Evolutionary conservation across 2,329 filamentous ascomycete species (phyloP).

Genomic region (Cordyceps cateniannulata): DNA sequence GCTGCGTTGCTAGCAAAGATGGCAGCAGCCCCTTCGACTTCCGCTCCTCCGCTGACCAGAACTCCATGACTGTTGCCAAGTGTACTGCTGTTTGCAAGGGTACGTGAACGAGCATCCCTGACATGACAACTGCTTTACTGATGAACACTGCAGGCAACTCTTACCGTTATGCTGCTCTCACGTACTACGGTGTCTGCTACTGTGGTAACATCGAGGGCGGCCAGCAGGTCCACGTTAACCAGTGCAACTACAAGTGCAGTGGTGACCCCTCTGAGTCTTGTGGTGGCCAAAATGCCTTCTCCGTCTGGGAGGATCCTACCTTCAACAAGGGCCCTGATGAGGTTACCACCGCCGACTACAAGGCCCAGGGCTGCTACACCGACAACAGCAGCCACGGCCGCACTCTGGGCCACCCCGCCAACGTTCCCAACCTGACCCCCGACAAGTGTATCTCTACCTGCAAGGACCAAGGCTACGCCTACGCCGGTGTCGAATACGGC

Average conservation of each 20-base stretch:
- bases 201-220: conserved; percentile 44
- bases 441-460: conserved; percentile 38
- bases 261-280: conserved; percentile 39
- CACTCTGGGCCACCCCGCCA: conserved; percentile 38
- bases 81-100: conserved; percentile 45
- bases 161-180: conserved; percentile 44
- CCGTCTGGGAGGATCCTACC: conserved; percentile 42
- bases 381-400: conserved; percentile 36
- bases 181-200: conserved; percentile 48
- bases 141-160: conserved; percentile 32
- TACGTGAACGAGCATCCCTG: conserved; percentile 15
- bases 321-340: conserved; percentile 37
- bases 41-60: conserved; percentile 30
- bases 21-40: conserved; percentile 31
- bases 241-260: conserved; percentile 52
- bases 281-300: conserved; percentile 40
- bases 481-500: conserved; percentile 42
- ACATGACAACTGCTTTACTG: neutral
- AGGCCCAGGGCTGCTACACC: conserved; percentile 54
- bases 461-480: conserved; percentile 36
- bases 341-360: conserved; percentile 45
- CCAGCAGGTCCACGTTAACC: conserved; percentile 42
- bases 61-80: conserved; percentile 40
- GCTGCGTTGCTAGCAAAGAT: conserved; percentile 38
- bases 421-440: conserved; percentile 34